Evolutionary conservation across 1,284 basidiomycete species (phyloP).

Genomic region (Agroathelia rolfsii): DNA sequence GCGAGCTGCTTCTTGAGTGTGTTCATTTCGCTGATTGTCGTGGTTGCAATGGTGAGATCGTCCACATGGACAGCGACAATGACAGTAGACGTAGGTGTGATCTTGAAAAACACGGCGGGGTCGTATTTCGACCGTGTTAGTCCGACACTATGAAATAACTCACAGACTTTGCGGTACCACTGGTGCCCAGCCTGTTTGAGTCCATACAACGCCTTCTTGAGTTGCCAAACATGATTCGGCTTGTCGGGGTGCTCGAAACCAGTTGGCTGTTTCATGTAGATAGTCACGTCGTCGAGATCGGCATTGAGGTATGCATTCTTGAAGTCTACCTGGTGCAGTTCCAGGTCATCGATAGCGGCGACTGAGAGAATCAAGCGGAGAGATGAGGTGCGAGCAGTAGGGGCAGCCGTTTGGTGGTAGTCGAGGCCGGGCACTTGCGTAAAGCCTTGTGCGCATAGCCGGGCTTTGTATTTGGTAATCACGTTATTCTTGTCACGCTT

Average conservation of each 20-base stretch:
- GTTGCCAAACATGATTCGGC: conserved; percentile 12
- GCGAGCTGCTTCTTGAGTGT: conserved; percentile 13
- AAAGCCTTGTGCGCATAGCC: conserved; percentile 27
- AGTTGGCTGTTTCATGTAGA: conserved; percentile 18
- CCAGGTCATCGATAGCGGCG: conserved; percentile 17
- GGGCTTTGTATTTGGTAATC: conserved; percentile 20
- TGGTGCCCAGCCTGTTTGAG: conserved; percentile 20
- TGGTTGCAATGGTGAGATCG: conserved; percentile 19
- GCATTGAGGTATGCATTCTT: conserved; percentile 18
- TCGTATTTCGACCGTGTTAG: conserved; percentile 13
- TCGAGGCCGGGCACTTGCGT: conserved; percentile 23
- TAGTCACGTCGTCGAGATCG: conserved; percentile 13
- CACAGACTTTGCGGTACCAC: conserved; percentile 16
- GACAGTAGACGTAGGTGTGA: conserved; percentile 13
- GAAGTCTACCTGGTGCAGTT: conserved; percentile 22
- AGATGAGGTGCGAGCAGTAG: conserved; percentile 22
- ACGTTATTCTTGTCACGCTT: conserved; percentile 20
- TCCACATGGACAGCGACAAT: conserved; percentile 23
- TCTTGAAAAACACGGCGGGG: conserved; percentile 18
- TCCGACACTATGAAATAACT: conserved; percentile 10
- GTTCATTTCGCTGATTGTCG: conserved; percentile 7
- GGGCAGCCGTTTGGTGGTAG: conserved; percentile 30
- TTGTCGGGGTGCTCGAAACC: conserved; percentile 9
- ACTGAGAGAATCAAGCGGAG: conserved; percentile 22
- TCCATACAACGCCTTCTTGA: conserved; percentile 17